Percentiles rank a stretch among this genome's conserved stretches.
These are phyloP conservation scores for Isoetes engelmannii DNA, from an alignment of 83 land plant species.

Conservation along the genomic window DNA sequence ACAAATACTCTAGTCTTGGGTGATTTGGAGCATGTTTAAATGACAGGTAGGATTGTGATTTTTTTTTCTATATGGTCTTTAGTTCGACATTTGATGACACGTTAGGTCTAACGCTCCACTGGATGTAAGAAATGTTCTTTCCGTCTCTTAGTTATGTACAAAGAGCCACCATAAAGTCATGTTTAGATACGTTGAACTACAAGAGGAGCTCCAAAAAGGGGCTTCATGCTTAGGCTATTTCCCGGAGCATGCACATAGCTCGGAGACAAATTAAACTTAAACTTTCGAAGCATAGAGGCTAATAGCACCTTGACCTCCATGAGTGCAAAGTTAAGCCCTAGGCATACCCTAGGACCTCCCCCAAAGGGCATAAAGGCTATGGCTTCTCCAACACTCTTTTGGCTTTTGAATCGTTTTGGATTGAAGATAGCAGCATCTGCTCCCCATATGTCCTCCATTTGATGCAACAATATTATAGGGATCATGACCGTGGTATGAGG, in stretches of 20 bases:
- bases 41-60: no score
- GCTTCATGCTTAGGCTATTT: slow-evolving; percentile 4
- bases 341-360: slow-evolving; percentile 11
- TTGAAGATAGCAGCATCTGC: neutral
- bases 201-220: slow-evolving; percentile 8
- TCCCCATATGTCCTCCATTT: slow-evolving; percentile 9
- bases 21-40: no score
- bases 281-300: neutral
- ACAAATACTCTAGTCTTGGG: no score
- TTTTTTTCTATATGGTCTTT: no score
- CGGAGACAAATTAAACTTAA: neutral
- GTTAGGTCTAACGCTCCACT: no score
- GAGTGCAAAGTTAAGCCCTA: slow-evolving; percentile 11
- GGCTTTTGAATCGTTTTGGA: neutral
- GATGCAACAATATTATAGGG: neutral
- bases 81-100: no score
- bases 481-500: slow-evolving; percentile 2
- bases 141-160: no score
- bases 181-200: neutral
- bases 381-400: neutral
- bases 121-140: no score
- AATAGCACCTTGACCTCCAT: neutral
- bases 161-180: no score
- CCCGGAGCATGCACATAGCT: slow-evolving; percentile 8
- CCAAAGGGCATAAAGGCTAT: slow-evolving; percentile 2